Evolutionary conservation across 306 rosid species (phyloP), one percentile per base, ranked within the genome.

Genomic region (Pterocarpus santalinus): DNA sequence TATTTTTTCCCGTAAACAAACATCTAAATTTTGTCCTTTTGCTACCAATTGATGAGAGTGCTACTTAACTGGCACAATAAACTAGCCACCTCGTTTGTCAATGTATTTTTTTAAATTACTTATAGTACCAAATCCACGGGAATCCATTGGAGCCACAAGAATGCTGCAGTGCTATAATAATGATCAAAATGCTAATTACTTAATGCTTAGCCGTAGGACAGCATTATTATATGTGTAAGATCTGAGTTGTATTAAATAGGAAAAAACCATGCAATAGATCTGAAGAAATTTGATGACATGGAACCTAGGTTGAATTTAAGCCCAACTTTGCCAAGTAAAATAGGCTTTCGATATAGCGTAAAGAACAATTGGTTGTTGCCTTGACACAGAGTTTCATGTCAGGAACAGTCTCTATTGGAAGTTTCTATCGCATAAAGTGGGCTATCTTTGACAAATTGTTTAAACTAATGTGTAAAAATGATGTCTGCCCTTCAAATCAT

Each of bases 371-470:
- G 8, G 63, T 16, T 44, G 36, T 58, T 47, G 28, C 36, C n/a
- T 17, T 38, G 22, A 65, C 52, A 41, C 70, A 36, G 8, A 52
- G 61, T 61, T 12, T 16, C 35, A 22, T 65, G 47, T n/a, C 3
- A 5, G 13, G 62, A 72, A 51, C 49, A 12, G 4, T 56, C 65
- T 47, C 33, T 69, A 17, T 81, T 84, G 64, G 79, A 88, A 86
- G 83, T 83, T 81, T 83, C 86, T 58, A 64, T 12, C 22, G 12
- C 41, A 62, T 63, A 62, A 58, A 12, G 34, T 7, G 16, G 65
- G 62, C 81, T 83, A 83, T 83, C 67, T 75, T 75, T 73, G 47
- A 60, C 69, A 43, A 33, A 71, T 53, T 76, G 52, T 83, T 80
- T 34, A 32, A 70, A 74, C 39, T 55, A 75, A 46, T 46, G 9